Conservation (phyloP, 768 basidiomycete species). For the Rhodotorula toruloides region DNA sequence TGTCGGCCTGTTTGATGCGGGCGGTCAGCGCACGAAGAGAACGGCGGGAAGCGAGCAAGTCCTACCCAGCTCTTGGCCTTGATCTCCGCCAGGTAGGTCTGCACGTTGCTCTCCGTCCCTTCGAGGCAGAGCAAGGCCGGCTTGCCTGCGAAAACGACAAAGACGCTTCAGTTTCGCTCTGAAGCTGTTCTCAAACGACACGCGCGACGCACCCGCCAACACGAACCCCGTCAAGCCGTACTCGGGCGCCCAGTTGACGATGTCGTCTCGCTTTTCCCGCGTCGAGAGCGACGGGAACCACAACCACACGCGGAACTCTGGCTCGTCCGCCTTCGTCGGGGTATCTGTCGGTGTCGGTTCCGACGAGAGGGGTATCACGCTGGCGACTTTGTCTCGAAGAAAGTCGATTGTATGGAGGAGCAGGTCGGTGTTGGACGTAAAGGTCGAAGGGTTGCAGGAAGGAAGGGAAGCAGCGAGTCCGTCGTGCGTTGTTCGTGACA, state of each 20-base stretch:
- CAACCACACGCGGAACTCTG: slow-evolving; percentile 47
- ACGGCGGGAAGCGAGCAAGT: background rate
- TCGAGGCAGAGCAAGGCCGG: slow-evolving; percentile 49
- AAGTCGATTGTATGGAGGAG: slow-evolving; percentile 37
- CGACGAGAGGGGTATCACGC: background rate
- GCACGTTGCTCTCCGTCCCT: slow-evolving; percentile 43
- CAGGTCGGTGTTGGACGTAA: slow-evolving; percentile 27
- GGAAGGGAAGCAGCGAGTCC: slow-evolving; percentile 8
- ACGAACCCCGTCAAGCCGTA: slow-evolving; percentile 48
- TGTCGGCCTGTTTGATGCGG: slow-evolving; percentile 49
- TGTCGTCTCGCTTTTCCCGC: slow-evolving; percentile 47
- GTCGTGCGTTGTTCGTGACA: slow-evolving; percentile 25
- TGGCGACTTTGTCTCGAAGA: slow-evolving; percentile 14
- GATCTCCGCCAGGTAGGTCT: slow-evolving; percentile 47
- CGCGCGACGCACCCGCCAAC: slow-evolving; percentile 40
- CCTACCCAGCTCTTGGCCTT: slow-evolving; percentile 43
- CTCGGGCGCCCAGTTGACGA: slow-evolving; percentile 45
- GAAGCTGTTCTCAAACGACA: background rate
- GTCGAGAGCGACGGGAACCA: slow-evolving; percentile 48
- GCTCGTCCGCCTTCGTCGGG: slow-evolving; percentile 7
- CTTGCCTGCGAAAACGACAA: slow-evolving; percentile 43
- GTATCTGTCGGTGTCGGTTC: background rate
- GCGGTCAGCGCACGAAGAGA: too few species aligned
- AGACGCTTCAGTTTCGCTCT: background rate
- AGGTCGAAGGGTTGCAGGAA: background rate